A percentile compares a stretch with the other conserved stretches of the same genome.
Evolutionary conservation across 2,329 filamentous ascomycete genomes (phyloP).

Genomic region (Leptographium radiaticola): DNA sequence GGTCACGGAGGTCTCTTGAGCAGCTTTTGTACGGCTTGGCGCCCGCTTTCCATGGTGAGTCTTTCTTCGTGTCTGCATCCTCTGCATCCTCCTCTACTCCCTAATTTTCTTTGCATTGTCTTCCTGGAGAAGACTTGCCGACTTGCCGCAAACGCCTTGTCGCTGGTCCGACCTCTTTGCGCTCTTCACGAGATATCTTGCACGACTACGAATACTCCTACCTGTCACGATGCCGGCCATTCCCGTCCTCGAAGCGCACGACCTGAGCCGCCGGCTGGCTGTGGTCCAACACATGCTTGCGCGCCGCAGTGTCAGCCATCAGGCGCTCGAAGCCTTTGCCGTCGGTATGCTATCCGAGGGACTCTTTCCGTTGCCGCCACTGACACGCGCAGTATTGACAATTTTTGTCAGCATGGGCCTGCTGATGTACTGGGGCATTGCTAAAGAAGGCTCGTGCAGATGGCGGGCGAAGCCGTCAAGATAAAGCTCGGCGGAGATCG

Average conservation of each 20-base stretch:
- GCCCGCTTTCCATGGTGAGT: not conserved
- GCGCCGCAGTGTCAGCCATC: slow-evolving; percentile 3
- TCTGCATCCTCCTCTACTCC: not conserved
- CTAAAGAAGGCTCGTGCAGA: not conserved
- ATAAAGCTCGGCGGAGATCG: not conserved
- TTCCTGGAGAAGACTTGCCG: not conserved
- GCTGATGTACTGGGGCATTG: slow-evolving; percentile 5
- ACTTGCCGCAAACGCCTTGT: not conserved
- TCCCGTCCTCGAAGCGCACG: not conserved
- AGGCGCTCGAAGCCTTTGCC: slow-evolving; percentile 1
- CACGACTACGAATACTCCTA: not conserved
- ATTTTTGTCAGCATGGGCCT: slow-evolving; percentile 6
- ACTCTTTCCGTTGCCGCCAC: not conserved
- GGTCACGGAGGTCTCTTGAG: not conserved
- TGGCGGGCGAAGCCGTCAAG: not conserved
- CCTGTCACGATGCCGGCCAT: slow-evolving; percentile 1
- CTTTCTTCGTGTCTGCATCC: not conserved
- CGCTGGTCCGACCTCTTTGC: not conserved
- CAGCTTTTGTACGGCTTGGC: not conserved
- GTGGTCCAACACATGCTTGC: not conserved
- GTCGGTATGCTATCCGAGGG: not conserved
- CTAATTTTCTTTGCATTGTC: not conserved
- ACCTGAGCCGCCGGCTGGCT: slow-evolving; percentile 1
- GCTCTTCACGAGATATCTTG: not conserved
- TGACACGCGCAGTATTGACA: not conserved